phyloP scores from a whole-genome alignment of 257 asterid genomes.

The Solanum clarkiae region DNA sequence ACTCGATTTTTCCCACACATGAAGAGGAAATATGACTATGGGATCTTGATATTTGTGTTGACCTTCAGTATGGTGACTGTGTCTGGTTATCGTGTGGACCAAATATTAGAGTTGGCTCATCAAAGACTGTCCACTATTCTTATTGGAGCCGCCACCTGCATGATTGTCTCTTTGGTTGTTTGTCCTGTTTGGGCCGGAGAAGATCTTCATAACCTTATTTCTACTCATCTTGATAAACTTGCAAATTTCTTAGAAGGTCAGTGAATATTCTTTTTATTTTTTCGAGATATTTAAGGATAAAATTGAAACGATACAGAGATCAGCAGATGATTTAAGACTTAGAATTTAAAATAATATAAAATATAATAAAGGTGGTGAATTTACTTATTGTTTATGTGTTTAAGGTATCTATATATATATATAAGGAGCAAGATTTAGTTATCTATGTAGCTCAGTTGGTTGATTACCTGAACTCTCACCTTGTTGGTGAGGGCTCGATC shows the following conservation, averaged over 20 bases:
- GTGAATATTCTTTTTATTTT: not conserved
- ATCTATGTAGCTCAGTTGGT: too few species aligned
- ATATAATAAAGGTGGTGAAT: not conserved
- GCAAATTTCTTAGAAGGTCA: conserved; percentile 49
- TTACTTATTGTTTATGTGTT: not conserved
- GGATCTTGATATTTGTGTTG: conserved; percentile 54
- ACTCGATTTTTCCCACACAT: conserved; percentile 45
- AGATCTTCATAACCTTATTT: conserved; percentile 43
- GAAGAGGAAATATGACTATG: conserved; percentile 63
- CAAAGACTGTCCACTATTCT: conserved; percentile 53
- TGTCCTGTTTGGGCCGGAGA: conserved; percentile 90
- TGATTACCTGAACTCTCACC: too few species aligned
- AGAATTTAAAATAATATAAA: not conserved
- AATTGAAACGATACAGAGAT: not conserved
- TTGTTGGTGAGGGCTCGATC: too few species aligned
- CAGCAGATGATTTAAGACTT: not conserved
- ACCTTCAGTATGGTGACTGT: conserved; percentile 69
- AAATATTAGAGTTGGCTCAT: conserved; percentile 43
- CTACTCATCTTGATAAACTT: conserved; percentile 40
- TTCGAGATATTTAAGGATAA: not conserved
- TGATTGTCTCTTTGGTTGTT: conserved; percentile 36
- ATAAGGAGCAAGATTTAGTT: too few species aligned
- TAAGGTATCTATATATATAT: too few species aligned
- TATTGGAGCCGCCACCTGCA: conserved; percentile 54
- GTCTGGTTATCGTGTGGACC: conserved; percentile 51